phyloP scores from a whole-genome alignment of 106 monocot species.

The Dactylorhiza incarnata region DNA sequence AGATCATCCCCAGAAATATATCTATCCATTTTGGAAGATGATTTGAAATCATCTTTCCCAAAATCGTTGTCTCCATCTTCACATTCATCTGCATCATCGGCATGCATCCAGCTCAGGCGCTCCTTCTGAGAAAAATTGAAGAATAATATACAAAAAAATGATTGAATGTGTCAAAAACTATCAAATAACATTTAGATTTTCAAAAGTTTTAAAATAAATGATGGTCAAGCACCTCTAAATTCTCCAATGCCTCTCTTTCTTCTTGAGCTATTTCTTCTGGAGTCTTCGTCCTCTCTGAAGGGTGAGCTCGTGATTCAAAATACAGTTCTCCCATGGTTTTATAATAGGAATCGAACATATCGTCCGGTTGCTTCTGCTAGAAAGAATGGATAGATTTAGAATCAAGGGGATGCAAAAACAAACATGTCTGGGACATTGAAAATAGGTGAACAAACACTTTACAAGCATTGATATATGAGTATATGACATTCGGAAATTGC shows the following conservation, averaged over 20 bases:
- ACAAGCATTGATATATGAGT: not conserved
- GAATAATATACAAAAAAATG: not conserved
- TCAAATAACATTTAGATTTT: not conserved
- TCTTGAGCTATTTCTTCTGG: conserved; percentile 94
- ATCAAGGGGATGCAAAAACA: not conserved
- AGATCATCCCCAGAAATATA: conserved; percentile 87
- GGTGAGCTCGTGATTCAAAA: conserved; percentile 69
- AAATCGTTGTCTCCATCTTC: conserved; percentile 48
- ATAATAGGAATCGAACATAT: conserved; percentile 38
- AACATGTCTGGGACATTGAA: not conserved
- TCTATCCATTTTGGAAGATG: conserved; percentile 27
- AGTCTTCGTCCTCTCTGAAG: conserved; percentile 80
- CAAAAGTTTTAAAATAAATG: not conserved
- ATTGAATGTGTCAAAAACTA: not conserved
- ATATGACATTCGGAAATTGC: not conserved
- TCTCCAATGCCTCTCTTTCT: conserved; percentile 84
- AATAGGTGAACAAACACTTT: not conserved
- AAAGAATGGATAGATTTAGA: not conserved
- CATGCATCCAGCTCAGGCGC: conserved; percentile 70
- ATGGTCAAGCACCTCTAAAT: conserved; percentile 44
- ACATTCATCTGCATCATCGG: conserved; percentile 37
- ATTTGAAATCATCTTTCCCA: conserved; percentile 17
- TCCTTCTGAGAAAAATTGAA: conserved; percentile 47
- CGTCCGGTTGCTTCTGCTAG: conserved; percentile 60
- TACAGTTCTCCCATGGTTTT: conserved; percentile 80